Percentiles rank a stretch among this genome's conserved stretches.
phyloP scores from a whole-genome alignment of 257 asterid genomes.

The Nicotiana sylvestris region DNA sequence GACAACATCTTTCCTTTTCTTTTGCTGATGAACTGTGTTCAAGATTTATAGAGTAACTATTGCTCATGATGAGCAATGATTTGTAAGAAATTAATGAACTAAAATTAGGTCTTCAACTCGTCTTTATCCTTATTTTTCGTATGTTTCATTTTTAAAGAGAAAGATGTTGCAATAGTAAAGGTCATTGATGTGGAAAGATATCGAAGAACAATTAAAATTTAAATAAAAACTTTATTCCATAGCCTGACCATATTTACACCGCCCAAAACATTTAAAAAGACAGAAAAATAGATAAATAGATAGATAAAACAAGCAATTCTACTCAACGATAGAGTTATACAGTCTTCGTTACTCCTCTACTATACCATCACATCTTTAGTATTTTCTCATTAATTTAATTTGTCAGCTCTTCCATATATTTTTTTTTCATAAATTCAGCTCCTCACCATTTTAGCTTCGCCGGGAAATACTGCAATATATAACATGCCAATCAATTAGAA shows the following conservation, averaged over 20 bases:
- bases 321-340: background rate
- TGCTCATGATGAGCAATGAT: too few relatives aligned
- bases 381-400: background rate
- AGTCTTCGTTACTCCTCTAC: background rate
- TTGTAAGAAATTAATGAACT: too few relatives aligned
- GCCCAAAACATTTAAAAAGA: background rate
- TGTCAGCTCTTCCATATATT: background rate
- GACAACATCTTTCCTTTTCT: too few relatives aligned
- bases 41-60: too few relatives aligned
- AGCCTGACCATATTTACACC: background rate
- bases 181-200: background rate
- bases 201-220: background rate
- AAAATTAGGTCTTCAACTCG: background rate
- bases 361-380: background rate
- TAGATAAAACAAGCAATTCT: background rate
- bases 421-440: background rate
- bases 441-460: slow-evolving; percentile 48
- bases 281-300: background rate
- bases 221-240: background rate
- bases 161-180: background rate
- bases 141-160: background rate
- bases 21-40: too few relatives aligned
- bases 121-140: background rate
- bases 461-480: slow-evolving; percentile 49
- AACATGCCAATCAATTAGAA: background rate